Evolutionary conservation across 306 rosid genomes (phyloP).

Genomic region (Elaeagnus macrophylla): DNA sequence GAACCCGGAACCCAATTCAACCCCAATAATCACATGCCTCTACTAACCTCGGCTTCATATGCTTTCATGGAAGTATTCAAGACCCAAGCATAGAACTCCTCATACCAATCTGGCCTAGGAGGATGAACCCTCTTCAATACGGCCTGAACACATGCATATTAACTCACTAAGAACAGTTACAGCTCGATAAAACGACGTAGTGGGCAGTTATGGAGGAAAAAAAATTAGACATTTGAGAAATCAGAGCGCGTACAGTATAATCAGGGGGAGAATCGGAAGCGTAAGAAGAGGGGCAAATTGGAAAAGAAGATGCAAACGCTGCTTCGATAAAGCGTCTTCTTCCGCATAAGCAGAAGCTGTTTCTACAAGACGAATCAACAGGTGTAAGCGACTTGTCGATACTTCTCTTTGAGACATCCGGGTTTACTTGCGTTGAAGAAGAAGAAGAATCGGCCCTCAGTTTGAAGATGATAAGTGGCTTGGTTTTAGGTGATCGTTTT

Average conservation of each 20-base stretch:
- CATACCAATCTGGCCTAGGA: constrained; percentile 75
- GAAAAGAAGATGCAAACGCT: constrained; percentile 38
- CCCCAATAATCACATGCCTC: neutral
- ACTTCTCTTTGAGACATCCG: constrained; percentile 17
- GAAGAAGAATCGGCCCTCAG: neutral
- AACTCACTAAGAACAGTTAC: no score
- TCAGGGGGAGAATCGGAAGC: constrained; percentile 39
- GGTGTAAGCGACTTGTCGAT: constrained; percentile 6
- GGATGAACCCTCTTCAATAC: constrained; percentile 51
- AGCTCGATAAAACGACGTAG: neutral
- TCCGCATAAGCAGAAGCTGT: constrained; percentile 50
- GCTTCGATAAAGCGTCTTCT: constrained; percentile 56
- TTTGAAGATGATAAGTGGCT: constrained; percentile 9
- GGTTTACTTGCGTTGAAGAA: constrained; percentile 13
- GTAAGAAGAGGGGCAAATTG: constrained; percentile 22
- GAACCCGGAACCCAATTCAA: neutral
- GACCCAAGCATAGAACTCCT: constrained; percentile 59
- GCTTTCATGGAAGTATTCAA: constrained; percentile 32
- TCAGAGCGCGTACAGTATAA: constrained; percentile 33
- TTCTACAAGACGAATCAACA: constrained; percentile 12
- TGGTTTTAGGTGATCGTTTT: neutral
- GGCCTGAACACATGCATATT: constrained; percentile 20
- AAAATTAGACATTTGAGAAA: neutral
- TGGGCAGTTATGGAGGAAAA: neutral
- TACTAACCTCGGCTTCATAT: constrained; percentile 63